Evolutionary conservation across 768 basidiomycete genomes (phyloP).

Genomic region (Trametes cinnabarina): DNA sequence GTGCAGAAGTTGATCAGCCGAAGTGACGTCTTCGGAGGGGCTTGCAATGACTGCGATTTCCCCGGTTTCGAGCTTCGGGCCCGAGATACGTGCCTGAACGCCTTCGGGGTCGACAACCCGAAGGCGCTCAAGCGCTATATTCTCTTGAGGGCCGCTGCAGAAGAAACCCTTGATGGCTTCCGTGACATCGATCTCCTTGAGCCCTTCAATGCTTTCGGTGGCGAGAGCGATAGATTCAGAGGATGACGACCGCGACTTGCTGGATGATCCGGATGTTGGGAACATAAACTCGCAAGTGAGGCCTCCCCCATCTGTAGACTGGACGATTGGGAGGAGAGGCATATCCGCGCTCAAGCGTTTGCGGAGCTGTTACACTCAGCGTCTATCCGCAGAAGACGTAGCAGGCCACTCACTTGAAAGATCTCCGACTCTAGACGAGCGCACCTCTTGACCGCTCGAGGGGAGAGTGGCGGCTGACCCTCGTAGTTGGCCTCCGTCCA

Average conservation of each 20-base stretch:
- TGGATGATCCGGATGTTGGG: not conserved
- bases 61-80: not conserved
- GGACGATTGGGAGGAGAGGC: not conserved
- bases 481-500: not conserved
- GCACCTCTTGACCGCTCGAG: not conserved
- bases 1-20: not conserved
- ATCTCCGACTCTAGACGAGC: conserved; percentile 3
- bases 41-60: not conserved
- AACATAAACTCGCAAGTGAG: conserved; percentile 7
- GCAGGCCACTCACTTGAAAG: not conserved
- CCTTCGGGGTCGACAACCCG: not conserved
- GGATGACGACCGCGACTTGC: not conserved
- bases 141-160: not conserved
- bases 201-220: not conserved
- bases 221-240: not conserved
- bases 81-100: not conserved
- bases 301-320: conserved; percentile 1
- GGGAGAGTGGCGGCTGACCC: not conserved
- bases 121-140: not conserved
- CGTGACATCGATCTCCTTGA: not conserved
- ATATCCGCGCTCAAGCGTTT: not conserved
- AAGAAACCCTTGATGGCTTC: not conserved
- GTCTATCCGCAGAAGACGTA: not conserved
- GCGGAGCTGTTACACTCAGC: not conserved
- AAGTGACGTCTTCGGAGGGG: not conserved